Percentiles rank a stretch among this genome's conserved stretches.
These are phyloP conservation scores for Fusarium clavum DNA, from an alignment of 2,329 filamentous ascomycete species.

Conservation along the genomic window DNA sequence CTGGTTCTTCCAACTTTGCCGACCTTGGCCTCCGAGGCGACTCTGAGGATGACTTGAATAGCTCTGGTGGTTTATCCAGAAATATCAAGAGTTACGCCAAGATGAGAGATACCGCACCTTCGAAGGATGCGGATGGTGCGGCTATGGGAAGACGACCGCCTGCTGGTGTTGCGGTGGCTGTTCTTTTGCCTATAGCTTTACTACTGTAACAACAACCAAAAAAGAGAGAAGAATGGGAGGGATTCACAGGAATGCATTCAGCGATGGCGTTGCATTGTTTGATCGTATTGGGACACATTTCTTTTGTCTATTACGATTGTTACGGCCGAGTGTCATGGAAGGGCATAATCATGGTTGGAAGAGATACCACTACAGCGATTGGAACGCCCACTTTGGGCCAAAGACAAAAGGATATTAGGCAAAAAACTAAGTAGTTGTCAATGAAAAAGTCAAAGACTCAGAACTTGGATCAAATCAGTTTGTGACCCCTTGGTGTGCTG, in stretches of 20 bases:
- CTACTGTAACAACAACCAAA: conserved; percentile 13
- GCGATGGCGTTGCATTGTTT: conserved; percentile 26
- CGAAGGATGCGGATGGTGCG: conserved; percentile 13
- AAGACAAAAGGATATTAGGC: not conserved
- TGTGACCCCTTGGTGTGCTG: not conserved
- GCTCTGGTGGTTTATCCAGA: not conserved
- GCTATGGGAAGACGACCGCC: conserved; percentile 15
- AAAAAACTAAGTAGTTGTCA: conserved; percentile 11
- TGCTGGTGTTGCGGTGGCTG: conserved; percentile 9
- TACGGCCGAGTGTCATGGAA: conserved; percentile 2
- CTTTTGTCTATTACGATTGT: conserved; percentile 21
- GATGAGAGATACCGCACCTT: conserved; percentile 17
- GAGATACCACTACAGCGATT: conserved; percentile 7
- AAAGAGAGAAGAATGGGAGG: not conserved
- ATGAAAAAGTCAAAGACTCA: not conserved
- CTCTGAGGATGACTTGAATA: not conserved
- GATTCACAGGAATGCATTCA: conserved; percentile 15
- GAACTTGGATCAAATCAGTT: not conserved
- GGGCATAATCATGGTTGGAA: not conserved
- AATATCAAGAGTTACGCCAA: conserved; percentile 21
- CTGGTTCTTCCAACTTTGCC: conserved; percentile 16
- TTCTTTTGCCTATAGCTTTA: conserved; percentile 33
- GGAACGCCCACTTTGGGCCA: conserved; percentile 5
- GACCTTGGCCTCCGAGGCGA: conserved; percentile 10
- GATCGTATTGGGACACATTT: conserved; percentile 1